Conservation (phyloP, 176 grass and related monocot genomes). For the Phoenix roebelenii region DNA sequence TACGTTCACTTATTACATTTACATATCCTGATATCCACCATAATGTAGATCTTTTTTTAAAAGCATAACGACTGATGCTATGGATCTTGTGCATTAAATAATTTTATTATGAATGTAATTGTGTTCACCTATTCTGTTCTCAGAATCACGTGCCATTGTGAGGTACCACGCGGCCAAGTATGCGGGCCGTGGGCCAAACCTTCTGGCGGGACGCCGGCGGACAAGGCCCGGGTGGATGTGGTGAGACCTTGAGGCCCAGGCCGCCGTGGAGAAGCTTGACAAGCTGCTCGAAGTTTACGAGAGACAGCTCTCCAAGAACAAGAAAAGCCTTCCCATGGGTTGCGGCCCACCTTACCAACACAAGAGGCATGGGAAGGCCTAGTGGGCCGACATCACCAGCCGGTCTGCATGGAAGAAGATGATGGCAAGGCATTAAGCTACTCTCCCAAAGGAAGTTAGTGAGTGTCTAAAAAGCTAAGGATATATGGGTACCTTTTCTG, state of each 20-base stretch:
- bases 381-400: constrained; percentile 24
- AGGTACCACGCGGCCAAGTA: constrained; percentile 14
- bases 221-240: constrained; percentile 18
- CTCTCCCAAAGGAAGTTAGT: too few species aligned
- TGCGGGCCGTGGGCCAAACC: background rate
- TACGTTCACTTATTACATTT: too few species aligned
- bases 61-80: too few species aligned
- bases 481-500: too few species aligned
- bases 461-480: too few species aligned
- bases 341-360: background rate
- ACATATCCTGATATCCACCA: too few species aligned
- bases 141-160: constrained; percentile 20
- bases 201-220: constrained; percentile 11
- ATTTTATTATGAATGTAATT: too few species aligned
- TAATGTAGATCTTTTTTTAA: too few species aligned
- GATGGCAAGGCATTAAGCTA: background rate
- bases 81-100: too few species aligned
- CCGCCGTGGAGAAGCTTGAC: background rate
- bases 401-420: constrained; percentile 15
- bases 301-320: constrained; percentile 12
- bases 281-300: constrained; percentile 14
- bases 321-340: background rate
- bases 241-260: constrained; percentile 14
- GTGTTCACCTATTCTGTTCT: background rate
- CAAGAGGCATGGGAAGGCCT: constrained; percentile 13